Base-by-base conservation (phyloP, 805 yeast genomes). In the Barnettozyma populi region DNA sequence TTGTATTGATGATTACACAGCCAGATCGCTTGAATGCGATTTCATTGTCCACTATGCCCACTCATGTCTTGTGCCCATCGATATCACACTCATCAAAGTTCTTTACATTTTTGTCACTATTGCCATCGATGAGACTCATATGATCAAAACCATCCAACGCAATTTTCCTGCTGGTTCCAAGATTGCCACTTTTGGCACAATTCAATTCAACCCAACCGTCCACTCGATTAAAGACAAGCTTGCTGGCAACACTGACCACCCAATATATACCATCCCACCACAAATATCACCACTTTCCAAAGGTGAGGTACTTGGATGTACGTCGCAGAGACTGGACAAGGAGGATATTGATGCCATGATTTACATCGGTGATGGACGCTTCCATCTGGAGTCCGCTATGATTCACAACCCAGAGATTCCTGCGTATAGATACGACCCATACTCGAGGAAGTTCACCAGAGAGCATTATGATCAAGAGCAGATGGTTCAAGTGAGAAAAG, bases 241-340 rank as follows among this genome's bases (percentile, higher is more conserved):
- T 20, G 79, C 76, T 34, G 66, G 66, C 44, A 80, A 76, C 53
- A 66, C 64, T 24, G 68, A 67, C 10, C 65, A 64, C 9, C 73
- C 75, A 32, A 67, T 90, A 8, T 79, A 77, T 58, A 73, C 86
- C 2, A 74, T 81, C 5, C 85, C 98, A 1, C 98, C 99, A 0
- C 99, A 94, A 62, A 86, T 88, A 10, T 79, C 78, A 73, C 99
- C 99, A 0, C 67, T 94, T 5, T 90, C 97, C 2, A 89, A 87
- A 59, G 99, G 98, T 47, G 99, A 94, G 63, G 96, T 94, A 0
- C 71, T 94, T 14, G 99, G 99, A 0, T 94, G 99, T 64, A 94
- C 99, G 0, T 89, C 97, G 1, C 92, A 96, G 23, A 71, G 86
- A 51, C 67, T 94, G 37, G 83, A 83, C 54, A 72, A 75, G 20